A percentile compares a stretch with the other conserved stretches of the same genome.
Evolutionary conservation across 345 rosid species (phyloP).

Genomic region (Viola odorata): DNA sequence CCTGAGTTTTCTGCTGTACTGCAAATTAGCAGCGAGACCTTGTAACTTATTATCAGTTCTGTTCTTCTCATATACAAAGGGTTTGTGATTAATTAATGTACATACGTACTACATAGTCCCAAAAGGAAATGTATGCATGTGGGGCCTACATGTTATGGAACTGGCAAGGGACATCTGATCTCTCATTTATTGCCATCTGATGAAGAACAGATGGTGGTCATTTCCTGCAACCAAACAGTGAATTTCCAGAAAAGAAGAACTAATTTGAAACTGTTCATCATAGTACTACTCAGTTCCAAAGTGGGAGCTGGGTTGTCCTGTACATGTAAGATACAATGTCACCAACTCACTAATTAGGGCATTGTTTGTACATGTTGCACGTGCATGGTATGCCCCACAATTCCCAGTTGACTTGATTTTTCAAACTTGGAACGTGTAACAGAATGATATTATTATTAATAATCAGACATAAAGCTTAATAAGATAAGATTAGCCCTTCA

Average conservation of each 20-base stretch:
- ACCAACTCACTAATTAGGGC: slow-evolving; percentile 13
- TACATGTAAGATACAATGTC: slow-evolving; percentile 2
- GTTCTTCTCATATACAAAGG: too few species aligned
- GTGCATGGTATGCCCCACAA: slow-evolving; percentile 32
- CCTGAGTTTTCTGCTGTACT: too few species aligned
- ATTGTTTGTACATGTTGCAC: slow-evolving; percentile 33
- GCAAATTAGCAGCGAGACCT: too few species aligned
- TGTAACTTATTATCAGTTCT: too few species aligned
- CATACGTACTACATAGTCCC: too few species aligned
- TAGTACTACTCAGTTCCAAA: slow-evolving; percentile 1
- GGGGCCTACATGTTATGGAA: too few species aligned
- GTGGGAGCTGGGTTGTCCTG: slow-evolving; percentile 8
- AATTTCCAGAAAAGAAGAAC: too few species aligned
- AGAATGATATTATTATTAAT: slow-evolving; percentile 10
- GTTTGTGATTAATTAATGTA: too few species aligned
- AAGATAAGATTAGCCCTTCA: slow-evolving; percentile 15
- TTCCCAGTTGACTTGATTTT: slow-evolving; percentile 28
- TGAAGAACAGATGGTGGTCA: slow-evolving; percentile 6
- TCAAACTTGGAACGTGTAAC: slow-evolving; percentile 13
- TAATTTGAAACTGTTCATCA: not conserved
- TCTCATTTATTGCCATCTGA: slow-evolving; percentile 10
- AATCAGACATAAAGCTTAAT: slow-evolving; percentile 18
- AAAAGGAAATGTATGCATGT: too few species aligned
- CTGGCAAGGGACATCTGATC: too few species aligned
- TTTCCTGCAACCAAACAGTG: not conserved